Percentiles rank a stretch among this genome's conserved stretches.
phyloP scores from a whole-genome alignment of 2,329 filamentous ascomycete genomes.

The Hypoxylon sp. region DNA sequence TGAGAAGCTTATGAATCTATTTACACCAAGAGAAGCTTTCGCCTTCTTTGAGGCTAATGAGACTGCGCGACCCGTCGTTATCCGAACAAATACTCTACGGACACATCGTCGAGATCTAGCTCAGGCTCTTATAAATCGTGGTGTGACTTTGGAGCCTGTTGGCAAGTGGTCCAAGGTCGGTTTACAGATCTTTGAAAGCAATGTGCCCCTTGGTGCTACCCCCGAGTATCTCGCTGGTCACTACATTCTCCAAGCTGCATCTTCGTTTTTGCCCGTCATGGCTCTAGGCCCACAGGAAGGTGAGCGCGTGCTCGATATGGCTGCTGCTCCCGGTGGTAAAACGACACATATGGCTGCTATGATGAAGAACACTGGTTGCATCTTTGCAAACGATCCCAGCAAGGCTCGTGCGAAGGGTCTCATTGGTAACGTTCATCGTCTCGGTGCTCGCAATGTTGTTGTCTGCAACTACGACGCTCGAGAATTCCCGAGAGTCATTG shows the following conservation, averaged over 20 bases:
- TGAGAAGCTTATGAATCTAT: slow-evolving; percentile 93
- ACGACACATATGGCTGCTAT: slow-evolving; percentile 96
- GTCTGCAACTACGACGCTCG: slow-evolving; percentile 96
- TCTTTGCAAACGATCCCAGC: slow-evolving; percentile 97
- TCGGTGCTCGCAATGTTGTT: slow-evolving; percentile 93
- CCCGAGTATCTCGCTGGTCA: slow-evolving; percentile 97
- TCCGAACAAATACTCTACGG: slow-evolving; percentile 95
- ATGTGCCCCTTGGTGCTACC: slow-evolving; percentile 86
- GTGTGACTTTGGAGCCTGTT: slow-evolving; percentile 94
- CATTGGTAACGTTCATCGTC: slow-evolving; percentile 96
- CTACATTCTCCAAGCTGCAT: slow-evolving; percentile 97
- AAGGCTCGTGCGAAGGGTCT: slow-evolving; percentile 95
- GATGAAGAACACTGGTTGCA: slow-evolving; percentile 96
- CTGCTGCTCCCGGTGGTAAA: slow-evolving; percentile 94
- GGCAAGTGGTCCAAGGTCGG: slow-evolving; percentile 99
- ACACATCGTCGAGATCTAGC: slow-evolving; percentile 84
- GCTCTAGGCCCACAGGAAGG: slow-evolving; percentile 93
- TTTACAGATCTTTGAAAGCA: slow-evolving; percentile 88
- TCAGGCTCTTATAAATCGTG: slow-evolving; percentile 73
- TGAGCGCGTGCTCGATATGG: slow-evolving; percentile 94
- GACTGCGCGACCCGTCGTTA: slow-evolving; percentile 90
- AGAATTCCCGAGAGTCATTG: slow-evolving; percentile 94
- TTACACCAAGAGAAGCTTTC: slow-evolving; percentile 93
- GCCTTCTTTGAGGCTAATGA: slow-evolving; percentile 99
- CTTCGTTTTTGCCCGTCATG: slow-evolving; percentile 98